phyloP scores from a whole-genome alignment of 2,329 filamentous ascomycete species.

The Metarhizium guizhouense region DNA sequence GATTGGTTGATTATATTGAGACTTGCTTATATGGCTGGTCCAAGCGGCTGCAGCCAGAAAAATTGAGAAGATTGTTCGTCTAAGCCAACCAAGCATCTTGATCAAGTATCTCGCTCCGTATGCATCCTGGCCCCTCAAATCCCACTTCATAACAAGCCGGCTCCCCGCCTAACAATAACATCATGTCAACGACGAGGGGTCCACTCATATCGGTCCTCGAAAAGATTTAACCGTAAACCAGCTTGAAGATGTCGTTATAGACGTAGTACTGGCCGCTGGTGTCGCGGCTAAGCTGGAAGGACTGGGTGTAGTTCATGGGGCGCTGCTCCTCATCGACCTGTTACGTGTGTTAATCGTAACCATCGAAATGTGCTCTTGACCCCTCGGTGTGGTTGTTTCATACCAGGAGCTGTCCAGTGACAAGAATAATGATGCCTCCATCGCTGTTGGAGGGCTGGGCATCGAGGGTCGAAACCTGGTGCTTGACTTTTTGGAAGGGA shows the following conservation, averaged over 20 bases:
- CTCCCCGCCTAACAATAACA: not conserved
- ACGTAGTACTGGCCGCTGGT: slow-evolving; percentile 66
- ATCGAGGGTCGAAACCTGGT: slow-evolving; percentile 70
- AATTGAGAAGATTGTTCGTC: not conserved
- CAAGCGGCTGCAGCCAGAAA: slow-evolving; percentile 5
- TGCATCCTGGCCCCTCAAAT: slow-evolving; percentile 1
- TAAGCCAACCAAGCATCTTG: slow-evolving; percentile 4
- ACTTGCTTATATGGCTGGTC: slow-evolving; percentile 4
- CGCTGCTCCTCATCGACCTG: slow-evolving; percentile 79
- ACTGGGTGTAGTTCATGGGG: slow-evolving; percentile 86
- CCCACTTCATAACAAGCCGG: not conserved
- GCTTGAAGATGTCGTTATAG: slow-evolving; percentile 90
- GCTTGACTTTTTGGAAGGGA: slow-evolving; percentile 73
- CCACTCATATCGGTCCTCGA: not conserved
- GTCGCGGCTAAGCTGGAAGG: slow-evolving; percentile 75
- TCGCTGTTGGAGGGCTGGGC: slow-evolving; percentile 62
- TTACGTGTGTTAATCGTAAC: not conserved
- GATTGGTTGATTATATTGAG: slow-evolving; percentile 5
- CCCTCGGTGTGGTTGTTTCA: slow-evolving; percentile 18
- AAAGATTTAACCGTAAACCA: slow-evolving; percentile 55
- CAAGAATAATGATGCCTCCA: slow-evolving; percentile 73
- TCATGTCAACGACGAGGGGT: not conserved
- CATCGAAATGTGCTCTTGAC: slow-evolving; percentile 2
- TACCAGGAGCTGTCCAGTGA: slow-evolving; percentile 81
- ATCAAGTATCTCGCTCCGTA: not conserved